phyloP scores from a whole-genome alignment of 805 yeast species.

The Grigorovia transvaalensis region DNA sequence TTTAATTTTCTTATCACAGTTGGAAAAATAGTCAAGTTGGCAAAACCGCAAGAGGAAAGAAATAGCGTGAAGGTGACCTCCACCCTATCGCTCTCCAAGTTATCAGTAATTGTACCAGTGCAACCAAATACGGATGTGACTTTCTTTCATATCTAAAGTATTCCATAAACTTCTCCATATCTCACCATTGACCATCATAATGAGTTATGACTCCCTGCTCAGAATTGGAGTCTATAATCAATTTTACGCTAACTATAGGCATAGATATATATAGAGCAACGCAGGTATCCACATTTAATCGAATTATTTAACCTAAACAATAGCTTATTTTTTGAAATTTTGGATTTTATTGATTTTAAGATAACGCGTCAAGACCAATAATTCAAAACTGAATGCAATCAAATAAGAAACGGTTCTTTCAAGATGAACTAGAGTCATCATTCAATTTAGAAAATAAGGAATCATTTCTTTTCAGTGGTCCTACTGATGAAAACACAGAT shows the following conservation, averaged over 20 bases:
- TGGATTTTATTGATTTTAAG: conserved; percentile 23
- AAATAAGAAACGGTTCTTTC: conserved; percentile 20
- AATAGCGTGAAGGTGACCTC: no score
- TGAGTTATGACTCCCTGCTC: no score
- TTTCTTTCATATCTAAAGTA: no score
- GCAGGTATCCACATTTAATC: background rate
- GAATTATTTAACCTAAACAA: no score
- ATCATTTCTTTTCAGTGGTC: conserved; percentile 14
- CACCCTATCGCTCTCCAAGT: no score
- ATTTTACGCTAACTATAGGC: background rate
- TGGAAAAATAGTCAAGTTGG: no score
- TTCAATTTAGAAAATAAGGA: conserved; percentile 10
- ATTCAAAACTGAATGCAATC: conserved; percentile 12
- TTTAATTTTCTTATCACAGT: no score
- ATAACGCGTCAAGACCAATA: conserved; percentile 4
- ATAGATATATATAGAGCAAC: background rate
- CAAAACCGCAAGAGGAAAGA: no score
- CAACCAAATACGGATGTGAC: no score
- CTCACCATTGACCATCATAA: no score
- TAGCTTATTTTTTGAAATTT: conserved; percentile 9
- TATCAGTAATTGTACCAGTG: no score
- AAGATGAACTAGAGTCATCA: conserved; percentile 21
- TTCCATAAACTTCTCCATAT: no score
- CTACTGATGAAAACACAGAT: background rate
- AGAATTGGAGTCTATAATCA: background rate